Evolutionary conservation across 306 rosid species (phyloP), one percentile per base, ranked within the genome.

Genomic region (Prunus padus): DNA sequence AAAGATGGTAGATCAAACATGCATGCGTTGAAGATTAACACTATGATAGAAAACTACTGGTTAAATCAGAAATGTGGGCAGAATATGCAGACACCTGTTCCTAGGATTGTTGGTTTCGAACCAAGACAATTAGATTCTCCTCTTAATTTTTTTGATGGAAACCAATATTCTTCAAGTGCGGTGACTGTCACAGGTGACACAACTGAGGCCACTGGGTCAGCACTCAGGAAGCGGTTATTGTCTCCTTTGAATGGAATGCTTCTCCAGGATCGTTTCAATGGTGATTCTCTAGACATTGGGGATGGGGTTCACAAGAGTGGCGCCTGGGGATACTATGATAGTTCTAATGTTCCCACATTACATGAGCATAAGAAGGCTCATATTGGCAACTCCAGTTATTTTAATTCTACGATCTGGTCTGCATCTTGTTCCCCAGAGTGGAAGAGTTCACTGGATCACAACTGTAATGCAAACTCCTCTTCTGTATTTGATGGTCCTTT

Each of bases 41-140:
- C 87, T 26, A 19, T 42, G 50, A 86, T 86, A 47, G 86, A 75
- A 76, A 69, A 67, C 77, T 78, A 79, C 63, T 77, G 84, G 80
- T 74, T 72, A 66, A 76, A 81, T 70, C 82, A 72, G 70, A 88
- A 77, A 80, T 65, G 54, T 25, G 85, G 79, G 72, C 69, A 84
- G 77, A 77, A 65, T 33, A 49, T 69, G 72, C 90, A 84, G 69
- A 74, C 77, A 47, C 78, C 88, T 76, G 76, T 77, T 84, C 83
- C 88, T 72, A 87, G 89, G 77, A 86, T 86, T 63, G 71, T 88
- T 42, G 93, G 93, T 76, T 92, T 92, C 83, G 83, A 88, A 77
- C 68, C 89, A 67, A 84, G 74, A 75, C 33, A 82, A 57, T 79
- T 80, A 18, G 44, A 57, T 76, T 52, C 90, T 75, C n/a, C 67